Conservation (phyloP, 345 rosid species). For the Hibiscus trionum region DNA sequence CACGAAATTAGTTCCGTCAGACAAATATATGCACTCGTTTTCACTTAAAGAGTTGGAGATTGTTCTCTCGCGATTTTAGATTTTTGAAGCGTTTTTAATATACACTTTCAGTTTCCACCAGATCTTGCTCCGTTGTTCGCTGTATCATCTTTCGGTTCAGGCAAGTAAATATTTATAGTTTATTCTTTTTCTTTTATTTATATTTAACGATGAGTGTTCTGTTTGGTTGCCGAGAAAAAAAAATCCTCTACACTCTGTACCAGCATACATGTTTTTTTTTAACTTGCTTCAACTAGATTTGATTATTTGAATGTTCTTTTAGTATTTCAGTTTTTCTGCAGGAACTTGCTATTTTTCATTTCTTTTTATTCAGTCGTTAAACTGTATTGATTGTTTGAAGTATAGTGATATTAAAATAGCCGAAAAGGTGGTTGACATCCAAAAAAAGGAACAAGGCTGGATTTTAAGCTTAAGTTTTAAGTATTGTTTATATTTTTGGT, state of each 20-base stretch:
- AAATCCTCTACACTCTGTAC: background rate
- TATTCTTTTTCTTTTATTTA: background rate
- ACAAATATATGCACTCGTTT: background rate
- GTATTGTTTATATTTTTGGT: slow-evolving; percentile 10
- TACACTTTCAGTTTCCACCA: background rate
- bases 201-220: background rate
- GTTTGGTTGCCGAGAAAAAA: slow-evolving; percentile 5
- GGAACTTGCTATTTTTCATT: background rate
- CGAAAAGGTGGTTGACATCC: background rate
- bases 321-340: background rate
- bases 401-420: background rate
- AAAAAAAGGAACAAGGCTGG: background rate
- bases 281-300: background rate
- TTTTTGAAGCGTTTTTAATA: background rate
- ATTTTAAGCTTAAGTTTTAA: slow-evolving; percentile 1
- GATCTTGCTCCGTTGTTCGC: slow-evolving; percentile 16
- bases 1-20: slow-evolving; percentile 16
- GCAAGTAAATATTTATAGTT: slow-evolving; percentile 15
- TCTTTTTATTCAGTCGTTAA: background rate
- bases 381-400: background rate
- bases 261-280: background rate
- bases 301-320: background rate
- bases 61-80: slow-evolving; percentile 22
- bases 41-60: background rate
- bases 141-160: slow-evolving; percentile 11